phyloP scores from a whole-genome alignment of 2,329 filamentous ascomycete species.

The Coniochaeta sp. region DNA sequence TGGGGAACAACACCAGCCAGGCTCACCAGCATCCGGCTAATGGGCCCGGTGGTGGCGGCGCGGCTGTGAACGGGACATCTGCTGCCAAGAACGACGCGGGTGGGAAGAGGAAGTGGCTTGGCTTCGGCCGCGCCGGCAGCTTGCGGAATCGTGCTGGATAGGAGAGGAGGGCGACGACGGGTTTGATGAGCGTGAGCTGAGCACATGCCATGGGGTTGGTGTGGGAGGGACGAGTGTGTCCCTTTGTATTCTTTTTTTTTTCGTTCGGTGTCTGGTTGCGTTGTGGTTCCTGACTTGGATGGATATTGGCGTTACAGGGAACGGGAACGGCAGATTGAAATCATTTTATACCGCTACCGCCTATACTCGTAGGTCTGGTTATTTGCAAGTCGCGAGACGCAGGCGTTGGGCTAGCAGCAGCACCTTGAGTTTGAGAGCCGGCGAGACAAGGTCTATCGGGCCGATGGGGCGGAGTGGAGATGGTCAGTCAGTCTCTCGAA shows the following conservation, averaged over 20 bases:
- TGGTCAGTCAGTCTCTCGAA: background rate
- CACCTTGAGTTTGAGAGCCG: background rate
- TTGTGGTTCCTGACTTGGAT: background rate
- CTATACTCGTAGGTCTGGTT: background rate
- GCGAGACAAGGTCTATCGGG: background rate
- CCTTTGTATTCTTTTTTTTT: background rate
- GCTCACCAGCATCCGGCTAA: background rate
- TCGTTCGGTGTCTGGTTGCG: background rate
- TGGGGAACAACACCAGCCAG: background rate
- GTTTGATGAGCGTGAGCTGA: background rate
- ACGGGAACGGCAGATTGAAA: background rate
- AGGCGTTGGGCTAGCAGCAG: background rate
- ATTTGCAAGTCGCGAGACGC: background rate
- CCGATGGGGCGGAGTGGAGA: background rate
- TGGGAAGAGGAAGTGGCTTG: constrained; percentile 23
- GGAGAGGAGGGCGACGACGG: background rate
- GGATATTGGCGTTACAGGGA: background rate
- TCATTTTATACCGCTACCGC: background rate
- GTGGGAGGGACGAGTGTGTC: background rate
- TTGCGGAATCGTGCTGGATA: constrained; percentile 19
- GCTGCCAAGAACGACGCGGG: constrained; percentile 3
- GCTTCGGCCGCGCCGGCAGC: constrained; percentile 22
- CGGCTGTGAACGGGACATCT: background rate
- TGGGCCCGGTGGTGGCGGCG: background rate
- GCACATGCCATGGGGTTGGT: background rate